A percentile compares a stretch with the other conserved stretches of the same genome.
Conservation (phyloP, 148 eudicot genomes). For the Fagopyrum homotropicum region DNA sequence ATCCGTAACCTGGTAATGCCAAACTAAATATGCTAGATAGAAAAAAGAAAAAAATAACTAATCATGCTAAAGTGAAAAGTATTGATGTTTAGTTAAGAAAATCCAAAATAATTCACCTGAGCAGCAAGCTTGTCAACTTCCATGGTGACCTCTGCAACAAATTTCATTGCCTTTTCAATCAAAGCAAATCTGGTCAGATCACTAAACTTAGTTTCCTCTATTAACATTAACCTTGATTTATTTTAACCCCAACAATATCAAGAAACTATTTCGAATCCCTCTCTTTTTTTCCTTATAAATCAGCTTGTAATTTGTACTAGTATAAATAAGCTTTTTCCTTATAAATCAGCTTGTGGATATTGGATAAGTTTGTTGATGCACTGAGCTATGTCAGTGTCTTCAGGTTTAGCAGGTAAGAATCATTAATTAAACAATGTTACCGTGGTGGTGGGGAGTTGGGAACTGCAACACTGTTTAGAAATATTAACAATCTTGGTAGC, state of each 20-base stretch:
- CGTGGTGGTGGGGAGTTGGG: too few relatives aligned
- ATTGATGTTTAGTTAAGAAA: too few relatives aligned
- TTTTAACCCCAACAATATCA: conserved; percentile 57
- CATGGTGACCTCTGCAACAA: conserved; percentile 41
- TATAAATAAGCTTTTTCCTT: too few relatives aligned
- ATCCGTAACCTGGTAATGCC: too few relatives aligned
- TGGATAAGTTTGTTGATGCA: neutral
- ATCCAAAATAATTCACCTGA: conserved; percentile 39
- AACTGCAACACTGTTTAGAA: too few relatives aligned
- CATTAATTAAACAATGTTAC: too few relatives aligned
- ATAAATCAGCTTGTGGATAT: neutral
- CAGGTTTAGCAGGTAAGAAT: too few relatives aligned
- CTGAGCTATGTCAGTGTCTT: too few relatives aligned
- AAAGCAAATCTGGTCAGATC: conserved; percentile 25
- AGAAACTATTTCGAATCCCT: conserved; percentile 59
- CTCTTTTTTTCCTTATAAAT: conserved; percentile 58
- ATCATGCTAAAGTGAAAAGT: too few relatives aligned
- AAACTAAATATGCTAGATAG: too few relatives aligned
- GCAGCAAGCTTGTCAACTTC: conserved; percentile 60
- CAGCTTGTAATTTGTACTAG: conserved; percentile 68
- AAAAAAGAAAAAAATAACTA: too few relatives aligned
- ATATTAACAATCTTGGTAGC: too few relatives aligned
- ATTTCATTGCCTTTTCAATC: conserved; percentile 29
- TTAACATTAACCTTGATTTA: conserved; percentile 53
- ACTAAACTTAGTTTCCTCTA: conserved; percentile 40